These are phyloP conservation scores for Symbiodinium natans DNA, from an alignment of 73 alveolate species.

Conservation along the genomic window DNA sequence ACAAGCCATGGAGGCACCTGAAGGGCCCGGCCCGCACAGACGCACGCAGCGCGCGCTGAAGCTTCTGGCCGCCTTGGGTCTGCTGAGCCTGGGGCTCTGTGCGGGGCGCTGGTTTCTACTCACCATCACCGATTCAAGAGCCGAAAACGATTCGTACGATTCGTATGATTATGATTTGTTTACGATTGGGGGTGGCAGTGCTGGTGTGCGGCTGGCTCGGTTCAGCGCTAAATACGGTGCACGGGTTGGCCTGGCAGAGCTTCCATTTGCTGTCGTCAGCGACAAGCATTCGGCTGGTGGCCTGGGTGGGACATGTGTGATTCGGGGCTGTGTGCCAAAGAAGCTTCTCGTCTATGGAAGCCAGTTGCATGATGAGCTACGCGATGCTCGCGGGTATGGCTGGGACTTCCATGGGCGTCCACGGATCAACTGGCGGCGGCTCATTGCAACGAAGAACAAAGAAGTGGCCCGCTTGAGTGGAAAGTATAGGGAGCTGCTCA, in stretches of 20 bases:
- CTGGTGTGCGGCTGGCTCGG: slow-evolving; percentile 99
- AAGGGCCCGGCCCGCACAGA: neutral
- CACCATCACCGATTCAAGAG: neutral
- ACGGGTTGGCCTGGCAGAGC: slow-evolving; percentile 95
- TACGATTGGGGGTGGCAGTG: slow-evolving; percentile 99
- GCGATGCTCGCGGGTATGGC: slow-evolving; percentile 12
- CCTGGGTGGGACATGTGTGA: slow-evolving; percentile 99
- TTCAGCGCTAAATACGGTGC: slow-evolving; percentile 97
- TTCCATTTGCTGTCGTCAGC: slow-evolving; percentile 97
- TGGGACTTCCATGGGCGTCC: neutral
- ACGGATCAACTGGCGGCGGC: neutral
- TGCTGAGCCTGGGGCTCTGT: neutral
- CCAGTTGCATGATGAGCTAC: neutral
- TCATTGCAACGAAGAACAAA: neutral
- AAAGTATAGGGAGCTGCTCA: neutral
- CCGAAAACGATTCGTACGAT: neutral
- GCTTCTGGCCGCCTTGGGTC: neutral
- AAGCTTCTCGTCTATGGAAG: slow-evolving; percentile 99
- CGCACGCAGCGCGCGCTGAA: neutral
- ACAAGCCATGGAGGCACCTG: too few relatives aligned
- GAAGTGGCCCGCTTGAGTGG: slow-evolving; percentile 7
- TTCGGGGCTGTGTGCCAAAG: slow-evolving; percentile 99
- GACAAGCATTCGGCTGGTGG: slow-evolving; percentile 98
- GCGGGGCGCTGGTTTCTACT: neutral
- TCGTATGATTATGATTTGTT: slow-evolving; percentile 96